A percentile compares a stretch with the other conserved stretches of the same genome.
phyloP scores from a whole-genome alignment of 208 protist genomes.

The Trypanosoma brucei region DNA sequence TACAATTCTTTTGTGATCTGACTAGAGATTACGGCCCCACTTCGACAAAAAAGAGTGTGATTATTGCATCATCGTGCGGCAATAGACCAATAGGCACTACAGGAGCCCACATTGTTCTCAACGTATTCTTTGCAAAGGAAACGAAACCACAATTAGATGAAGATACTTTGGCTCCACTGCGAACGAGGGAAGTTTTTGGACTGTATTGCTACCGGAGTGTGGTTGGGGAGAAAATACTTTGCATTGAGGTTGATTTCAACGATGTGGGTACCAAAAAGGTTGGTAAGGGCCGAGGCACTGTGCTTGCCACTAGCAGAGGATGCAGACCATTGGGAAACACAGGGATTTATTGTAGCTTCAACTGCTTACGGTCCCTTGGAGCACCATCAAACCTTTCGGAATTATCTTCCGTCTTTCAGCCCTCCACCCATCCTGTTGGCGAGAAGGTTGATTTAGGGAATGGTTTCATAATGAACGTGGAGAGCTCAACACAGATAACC shows the following conservation, averaged over 20 bases:
- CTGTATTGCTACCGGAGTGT: constrained; percentile 51
- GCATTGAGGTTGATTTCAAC: constrained; percentile 60
- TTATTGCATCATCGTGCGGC: constrained; percentile 68
- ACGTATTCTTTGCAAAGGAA: constrained; percentile 64
- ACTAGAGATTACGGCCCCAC: constrained; percentile 49
- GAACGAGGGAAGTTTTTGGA: constrained; percentile 35
- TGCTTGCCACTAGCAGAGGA: constrained; percentile 63
- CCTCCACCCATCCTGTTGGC: constrained; percentile 22
- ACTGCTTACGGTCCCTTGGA: constrained; percentile 47
- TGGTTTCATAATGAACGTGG: constrained; percentile 34
- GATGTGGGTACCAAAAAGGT: constrained; percentile 34
- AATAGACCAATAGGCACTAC: constrained; percentile 78
- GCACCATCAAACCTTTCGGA: constrained; percentile 29
- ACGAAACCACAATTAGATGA: constrained; percentile 31
- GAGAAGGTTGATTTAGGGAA: constrained; percentile 21
- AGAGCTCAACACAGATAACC: constrained; percentile 11
- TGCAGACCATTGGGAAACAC: constrained; percentile 68
- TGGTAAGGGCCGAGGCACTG: constrained; percentile 55
- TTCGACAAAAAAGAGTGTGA: constrained; percentile 54
- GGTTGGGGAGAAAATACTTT: constrained; percentile 32
- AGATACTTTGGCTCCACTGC: constrained; percentile 24
- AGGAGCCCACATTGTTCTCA: constrained; percentile 64
- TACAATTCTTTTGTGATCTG: constrained; percentile 68
- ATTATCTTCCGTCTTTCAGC: constrained; percentile 19
- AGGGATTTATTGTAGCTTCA: constrained; percentile 61